These are phyloP conservation scores for Verbena officinalis DNA, from an alignment of 257 asterid species.

Conservation along the genomic window DNA sequence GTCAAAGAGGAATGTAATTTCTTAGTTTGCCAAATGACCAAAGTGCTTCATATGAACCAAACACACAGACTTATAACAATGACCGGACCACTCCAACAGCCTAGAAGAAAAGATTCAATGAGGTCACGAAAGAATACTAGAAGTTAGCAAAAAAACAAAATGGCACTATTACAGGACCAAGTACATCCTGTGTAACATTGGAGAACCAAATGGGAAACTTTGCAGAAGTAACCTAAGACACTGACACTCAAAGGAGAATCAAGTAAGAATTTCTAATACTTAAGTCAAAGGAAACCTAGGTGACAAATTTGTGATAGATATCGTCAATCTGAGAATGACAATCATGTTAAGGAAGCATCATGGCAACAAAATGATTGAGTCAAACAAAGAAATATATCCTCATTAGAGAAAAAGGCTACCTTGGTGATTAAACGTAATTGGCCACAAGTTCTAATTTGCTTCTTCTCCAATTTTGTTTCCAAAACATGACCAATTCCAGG, in stretches of 20 bases:
- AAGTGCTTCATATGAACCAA: constrained; percentile 12
- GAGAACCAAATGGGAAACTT: not conserved
- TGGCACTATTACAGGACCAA: not conserved
- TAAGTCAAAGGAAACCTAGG: no score
- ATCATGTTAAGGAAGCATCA: no score
- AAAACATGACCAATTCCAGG: constrained; percentile 92
- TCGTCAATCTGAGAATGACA: not conserved
- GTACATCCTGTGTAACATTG: not conserved
- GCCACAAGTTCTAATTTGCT: constrained; percentile 72
- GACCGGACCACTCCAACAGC: not conserved
- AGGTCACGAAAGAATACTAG: not conserved
- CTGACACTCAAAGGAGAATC: no score
- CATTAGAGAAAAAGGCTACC: constrained; percentile 41
- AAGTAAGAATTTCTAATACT: no score
- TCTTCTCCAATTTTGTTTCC: constrained; percentile 74
- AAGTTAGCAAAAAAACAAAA: not conserved
- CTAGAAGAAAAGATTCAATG: not conserved
- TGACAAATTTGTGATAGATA: not conserved
- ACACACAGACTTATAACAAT: constrained; percentile 8
- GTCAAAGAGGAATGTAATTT: constrained; percentile 6
- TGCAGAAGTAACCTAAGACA: no score
- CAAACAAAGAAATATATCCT: constrained; percentile 15
- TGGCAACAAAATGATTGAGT: not conserved
- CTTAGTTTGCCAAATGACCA: not conserved
- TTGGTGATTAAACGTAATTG: constrained; percentile 67